Percentiles rank a stretch among this genome's conserved stretches.
These are phyloP conservation scores for Lolium multiflorum DNA, from an alignment of 176 grass and related monocot genomes.

Conservation along the genomic window DNA sequence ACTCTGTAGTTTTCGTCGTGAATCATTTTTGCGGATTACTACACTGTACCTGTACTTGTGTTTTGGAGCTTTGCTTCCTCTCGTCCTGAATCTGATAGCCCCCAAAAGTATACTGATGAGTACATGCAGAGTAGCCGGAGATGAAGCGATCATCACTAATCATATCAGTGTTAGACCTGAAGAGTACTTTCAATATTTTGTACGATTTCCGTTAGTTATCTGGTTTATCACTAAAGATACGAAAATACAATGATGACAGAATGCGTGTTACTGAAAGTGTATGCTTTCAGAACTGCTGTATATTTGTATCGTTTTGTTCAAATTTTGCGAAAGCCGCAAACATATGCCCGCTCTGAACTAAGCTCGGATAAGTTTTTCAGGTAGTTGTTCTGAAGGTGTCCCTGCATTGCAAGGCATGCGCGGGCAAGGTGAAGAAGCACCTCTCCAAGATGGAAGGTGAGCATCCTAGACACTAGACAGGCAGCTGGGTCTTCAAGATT, in stretches of 20 bases:
- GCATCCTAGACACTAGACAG: not conserved
- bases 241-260: conserved; percentile 40
- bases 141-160: conserved; percentile 36
- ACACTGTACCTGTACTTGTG: not conserved
- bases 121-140: not conserved
- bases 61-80: not conserved
- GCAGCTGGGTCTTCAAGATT: not conserved
- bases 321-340: not conserved
- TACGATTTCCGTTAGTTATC: conserved; percentile 33
- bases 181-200: not conserved
- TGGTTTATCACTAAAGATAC: conserved; percentile 31
- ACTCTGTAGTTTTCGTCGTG: not conserved
- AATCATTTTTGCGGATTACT: conserved; percentile 8
- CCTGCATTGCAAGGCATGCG: conserved; percentile 97
- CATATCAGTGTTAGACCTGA: conserved; percentile 3
- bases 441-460: conserved; percentile 99
- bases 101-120: not conserved
- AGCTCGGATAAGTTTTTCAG: conserved; percentile 19
- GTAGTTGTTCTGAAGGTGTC: conserved; percentile 89
- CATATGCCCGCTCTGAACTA: not conserved
- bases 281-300: not conserved
- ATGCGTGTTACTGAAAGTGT: not conserved
- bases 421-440: conserved; percentile 95
- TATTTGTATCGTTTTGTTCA: not conserved
- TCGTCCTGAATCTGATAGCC: not conserved